Base-by-base conservation (phyloP, 208 protist species). In the Wallacemonas sp. region DNA sequence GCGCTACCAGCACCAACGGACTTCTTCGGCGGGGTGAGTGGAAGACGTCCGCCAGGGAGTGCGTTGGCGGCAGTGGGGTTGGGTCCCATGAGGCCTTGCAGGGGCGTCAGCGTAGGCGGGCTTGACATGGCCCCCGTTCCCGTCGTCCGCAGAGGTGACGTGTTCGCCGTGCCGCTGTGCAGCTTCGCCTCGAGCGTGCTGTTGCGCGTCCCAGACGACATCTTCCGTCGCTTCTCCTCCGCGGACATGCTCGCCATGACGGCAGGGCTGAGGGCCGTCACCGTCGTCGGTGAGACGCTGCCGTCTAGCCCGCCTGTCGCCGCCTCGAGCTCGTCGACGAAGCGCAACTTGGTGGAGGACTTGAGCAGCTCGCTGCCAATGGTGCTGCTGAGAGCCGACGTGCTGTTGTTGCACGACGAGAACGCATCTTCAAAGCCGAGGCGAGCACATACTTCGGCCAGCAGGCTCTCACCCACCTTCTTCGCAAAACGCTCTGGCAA, bases 301-400 rank as follows among this genome's bases (percentile, higher is more conserved):
- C 84, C 80, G 49, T 87, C 79, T 12, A 84, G 58, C 14, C 77
- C 80, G 30, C 80, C 80, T 1, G 66, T 74, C 0, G 75, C 80
- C 3, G 84, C 82, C 62, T 92, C 82, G 46, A 92, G 69, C 71
- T 92, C 86, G 55, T 92, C 82, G 14, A 92, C 80, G 42, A 87
- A 90, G 54, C 82, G 82, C 42, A 90, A 62, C 56, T 79, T 84
- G 53, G 60, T 83, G 6, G 84, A 76, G 22, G 68, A 81, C 51
- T 75, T 72, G 21, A 84, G 31, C 55, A 79, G 62, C 58, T 90
- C 79, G 24, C 82, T 84, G 53, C 54, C 68, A 15, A 65, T 59
- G 17, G 69, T 84, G 68, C 77, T 86, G 70, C 80, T 88, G 19
- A 87, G 74, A 12, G 78, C 75, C 9, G 82, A 90, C 0, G 80